Evolutionary conservation across 805 yeast genomes (phyloP).

Genomic region (Ogataea degrootiae): DNA sequence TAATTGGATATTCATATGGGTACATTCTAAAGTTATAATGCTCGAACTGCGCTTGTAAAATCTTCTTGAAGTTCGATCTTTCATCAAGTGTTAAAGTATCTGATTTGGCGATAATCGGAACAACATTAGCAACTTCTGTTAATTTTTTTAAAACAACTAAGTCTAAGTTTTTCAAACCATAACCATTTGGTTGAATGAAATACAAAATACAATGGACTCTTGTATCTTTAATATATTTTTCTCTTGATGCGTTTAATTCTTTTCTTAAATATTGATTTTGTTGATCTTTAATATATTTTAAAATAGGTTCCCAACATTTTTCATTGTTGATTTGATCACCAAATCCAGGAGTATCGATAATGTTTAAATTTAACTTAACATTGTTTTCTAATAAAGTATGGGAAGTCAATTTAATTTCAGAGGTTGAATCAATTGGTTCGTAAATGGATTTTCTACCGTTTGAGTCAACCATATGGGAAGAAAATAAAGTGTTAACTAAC

Average conservation of each 20-base stretch:
- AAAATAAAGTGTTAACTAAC: conserved; percentile 81
- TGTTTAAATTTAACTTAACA: conserved; percentile 78
- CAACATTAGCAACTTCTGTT: conserved; percentile 86
- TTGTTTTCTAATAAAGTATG: conserved; percentile 78
- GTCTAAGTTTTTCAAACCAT: conserved; percentile 81
- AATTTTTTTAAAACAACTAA: conserved; percentile 76
- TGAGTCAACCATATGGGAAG: conserved; percentile 71
- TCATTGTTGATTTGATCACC: conserved; percentile 96
- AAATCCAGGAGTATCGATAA: conserved; percentile 96
- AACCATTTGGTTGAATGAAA: conserved; percentile 84
- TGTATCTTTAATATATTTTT: conserved; percentile 72
- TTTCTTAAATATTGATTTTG: conserved; percentile 86
- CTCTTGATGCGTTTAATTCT: conserved; percentile 93
- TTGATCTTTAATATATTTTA: conserved; percentile 92
- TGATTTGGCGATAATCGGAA: conserved; percentile 92
- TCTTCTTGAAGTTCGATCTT: conserved; percentile 71
- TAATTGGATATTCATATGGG: conserved; percentile 57
- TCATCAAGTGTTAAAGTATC: conserved; percentile 87
- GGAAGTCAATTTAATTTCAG: conserved; percentile 72
- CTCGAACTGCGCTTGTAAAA: conserved; percentile 71
- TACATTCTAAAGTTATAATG: conserved; percentile 71
- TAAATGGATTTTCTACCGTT: conserved; percentile 63
- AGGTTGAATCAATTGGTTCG: conserved; percentile 79
- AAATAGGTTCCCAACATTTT: conserved; percentile 94
- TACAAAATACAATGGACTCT: conserved; percentile 92